Conservation (phyloP, 805 yeast genomes). For the Pichia paraexigua region DNA sequence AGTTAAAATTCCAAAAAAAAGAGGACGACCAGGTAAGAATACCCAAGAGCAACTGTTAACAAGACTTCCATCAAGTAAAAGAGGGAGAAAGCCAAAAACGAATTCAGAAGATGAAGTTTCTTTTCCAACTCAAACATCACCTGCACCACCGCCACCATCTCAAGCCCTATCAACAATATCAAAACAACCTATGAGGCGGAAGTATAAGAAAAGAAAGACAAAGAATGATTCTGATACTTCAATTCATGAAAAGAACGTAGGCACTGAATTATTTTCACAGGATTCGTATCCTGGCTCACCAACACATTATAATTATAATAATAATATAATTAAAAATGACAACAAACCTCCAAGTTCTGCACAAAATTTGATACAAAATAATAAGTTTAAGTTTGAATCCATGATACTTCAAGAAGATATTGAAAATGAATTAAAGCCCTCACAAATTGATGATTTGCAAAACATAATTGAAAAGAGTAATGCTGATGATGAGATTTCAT, state of each 20-base stretch:
- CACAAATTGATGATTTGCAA: background rate
- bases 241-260: background rate
- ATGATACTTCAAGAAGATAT: background rate
- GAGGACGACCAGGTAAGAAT: background rate
- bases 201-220: background rate
- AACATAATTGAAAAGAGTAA: background rate
- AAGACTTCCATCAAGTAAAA: background rate
- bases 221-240: background rate
- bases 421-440: background rate
- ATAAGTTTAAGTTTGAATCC: background rate
- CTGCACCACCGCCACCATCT: background rate
- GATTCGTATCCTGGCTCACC: constrained; percentile 5
- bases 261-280: constrained; percentile 1
- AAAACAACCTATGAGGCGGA: background rate
- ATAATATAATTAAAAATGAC: background rate
- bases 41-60: background rate
- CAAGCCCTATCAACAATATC: background rate
- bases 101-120: background rate
- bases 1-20: background rate
- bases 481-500: background rate
- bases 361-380: background rate
- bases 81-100: background rate
- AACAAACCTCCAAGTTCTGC: background rate
- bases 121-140: background rate
- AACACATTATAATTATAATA: background rate